A percentile compares a stretch with the other conserved stretches of the same genome.
phyloP scores from a whole-genome alignment of 2,329 filamentous ascomycete species.

The Monilinia polystroma region DNA sequence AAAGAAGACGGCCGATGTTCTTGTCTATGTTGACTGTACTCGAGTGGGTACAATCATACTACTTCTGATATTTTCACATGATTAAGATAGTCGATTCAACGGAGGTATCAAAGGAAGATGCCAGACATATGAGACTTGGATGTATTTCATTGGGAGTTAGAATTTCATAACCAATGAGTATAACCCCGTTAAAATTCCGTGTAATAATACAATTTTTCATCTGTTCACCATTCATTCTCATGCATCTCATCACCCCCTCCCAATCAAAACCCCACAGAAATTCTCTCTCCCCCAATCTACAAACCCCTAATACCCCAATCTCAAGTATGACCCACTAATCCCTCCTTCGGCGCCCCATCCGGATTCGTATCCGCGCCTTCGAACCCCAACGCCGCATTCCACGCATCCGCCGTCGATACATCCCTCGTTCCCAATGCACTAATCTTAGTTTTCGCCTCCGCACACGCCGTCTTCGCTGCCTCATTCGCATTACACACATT shows the following conservation, averaged over 20 bases:
- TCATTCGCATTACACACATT: slow-evolving; percentile 65
- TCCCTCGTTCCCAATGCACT: slow-evolving; percentile 50
- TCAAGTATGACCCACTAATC: slow-evolving; percentile 36
- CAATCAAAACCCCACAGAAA: background rate
- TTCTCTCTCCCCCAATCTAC: background rate
- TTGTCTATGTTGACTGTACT: too few relatives aligned
- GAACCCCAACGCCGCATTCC: slow-evolving; percentile 43
- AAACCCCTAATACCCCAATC: background rate
- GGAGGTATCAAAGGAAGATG: too few relatives aligned
- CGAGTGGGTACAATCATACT: too few relatives aligned
- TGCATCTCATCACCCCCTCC: background rate
- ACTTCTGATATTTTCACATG: too few relatives aligned
- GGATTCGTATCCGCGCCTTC: slow-evolving; percentile 37
- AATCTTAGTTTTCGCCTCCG: slow-evolving; percentile 53
- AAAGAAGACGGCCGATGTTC: too few relatives aligned
- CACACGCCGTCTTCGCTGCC: slow-evolving; percentile 56
- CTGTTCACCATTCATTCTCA: background rate
- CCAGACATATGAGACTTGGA: too few relatives aligned
- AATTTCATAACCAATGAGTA: too few relatives aligned
- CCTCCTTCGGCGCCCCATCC: slow-evolving; percentile 37
- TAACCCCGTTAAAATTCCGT: background rate
- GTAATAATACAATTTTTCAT: background rate
- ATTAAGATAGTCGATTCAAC: too few relatives aligned
- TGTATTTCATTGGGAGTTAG: too few relatives aligned
- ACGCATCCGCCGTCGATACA: slow-evolving; percentile 49